These are phyloP conservation scores for Dianthus caryophyllus DNA, from an alignment of 148 eudicot genomes.

Conservation along the genomic window DNA sequence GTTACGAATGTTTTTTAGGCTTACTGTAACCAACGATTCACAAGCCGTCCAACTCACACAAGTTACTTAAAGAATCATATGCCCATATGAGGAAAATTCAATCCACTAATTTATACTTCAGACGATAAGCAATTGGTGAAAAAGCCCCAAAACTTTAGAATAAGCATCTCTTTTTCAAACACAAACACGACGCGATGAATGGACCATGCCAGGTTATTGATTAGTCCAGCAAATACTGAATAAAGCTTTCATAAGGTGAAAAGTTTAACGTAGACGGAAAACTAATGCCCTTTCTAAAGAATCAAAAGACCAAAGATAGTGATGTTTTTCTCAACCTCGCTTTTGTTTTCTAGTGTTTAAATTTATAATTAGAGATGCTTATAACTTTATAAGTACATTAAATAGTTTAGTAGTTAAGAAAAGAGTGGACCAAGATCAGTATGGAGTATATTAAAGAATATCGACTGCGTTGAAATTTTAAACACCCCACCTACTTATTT, in stretches of 20 bases:
- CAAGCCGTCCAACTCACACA: background rate
- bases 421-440: background rate
- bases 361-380: background rate
- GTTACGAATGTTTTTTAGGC: background rate
- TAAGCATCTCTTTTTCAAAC: slow-evolving; percentile 20
- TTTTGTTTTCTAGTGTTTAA: slow-evolving; percentile 4
- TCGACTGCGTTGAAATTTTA: background rate
- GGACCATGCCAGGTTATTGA: slow-evolving; percentile 1
- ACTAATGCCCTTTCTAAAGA: slow-evolving; percentile 5
- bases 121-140: background rate
- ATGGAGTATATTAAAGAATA: background rate
- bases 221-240: slow-evolving; percentile 5
- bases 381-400: background rate
- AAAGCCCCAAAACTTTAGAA: slow-evolving; percentile 2
- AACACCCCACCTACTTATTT: background rate
- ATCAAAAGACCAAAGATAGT: slow-evolving; percentile 7
- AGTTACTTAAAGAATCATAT: slow-evolving; percentile 22
- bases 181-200: slow-evolving; percentile 8
- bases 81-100: slow-evolving; percentile 13
- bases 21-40: slow-evolving; percentile 10
- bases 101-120: slow-evolving; percentile 16
- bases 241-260: too few relatives aligned
- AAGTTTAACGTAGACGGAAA: background rate
- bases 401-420: background rate
- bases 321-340: background rate